Base-by-base conservation (phyloP, 805 yeast genomes). In the Kurtzmaniella cleridarum region DNA sequence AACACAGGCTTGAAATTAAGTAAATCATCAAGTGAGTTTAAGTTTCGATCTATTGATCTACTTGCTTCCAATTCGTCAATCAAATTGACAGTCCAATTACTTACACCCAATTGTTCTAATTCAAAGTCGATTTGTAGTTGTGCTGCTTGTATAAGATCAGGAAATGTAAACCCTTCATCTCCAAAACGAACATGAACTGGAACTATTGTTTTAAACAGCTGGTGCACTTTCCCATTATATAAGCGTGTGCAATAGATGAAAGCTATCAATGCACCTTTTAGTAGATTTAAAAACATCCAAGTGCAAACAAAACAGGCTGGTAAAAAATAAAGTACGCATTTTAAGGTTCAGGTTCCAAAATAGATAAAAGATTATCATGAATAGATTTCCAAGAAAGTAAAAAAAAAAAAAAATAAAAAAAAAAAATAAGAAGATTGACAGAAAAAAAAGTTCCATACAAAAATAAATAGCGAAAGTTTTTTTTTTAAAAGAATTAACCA, bases 111-210 rank as follows among this genome's bases (percentile, higher is more conserved):
- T 9, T 39, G 38, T 13, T 10, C 11, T n/a, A 51, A 26, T 28
- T 54, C 55, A 3, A 26, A 36, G 38, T 66, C 60, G 5, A 66
- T 38, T 47, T 69, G 73, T 1, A 41, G 10, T 39, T 67, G 71
- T 3, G 62, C 43, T 3, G 73, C 88, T 32, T 67, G 67, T 1
- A 71, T 74, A 14, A 88, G 51, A 54, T 88, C 95, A 0, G 91
- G 90, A 47, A 81, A 79, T 13, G 61, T 57, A 45, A 78, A 69
- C 1, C 74, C 75, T 9, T 69, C 45, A 42, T 65, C 64, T 6
- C 63, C 63, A 41, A 55, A 55, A 31, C 45, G 47, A 16, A 65
- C 39, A 31, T 48, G 38, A 8, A 66, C 44, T 3, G 54, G 56
- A 17, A 62, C 37, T n/a, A 39, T 34, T 8, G 29, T 14, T n/a